Evolutionary conservation across 1,284 basidiomycete species (phyloP).

Genomic region (Pseudozyma sp.): DNA sequence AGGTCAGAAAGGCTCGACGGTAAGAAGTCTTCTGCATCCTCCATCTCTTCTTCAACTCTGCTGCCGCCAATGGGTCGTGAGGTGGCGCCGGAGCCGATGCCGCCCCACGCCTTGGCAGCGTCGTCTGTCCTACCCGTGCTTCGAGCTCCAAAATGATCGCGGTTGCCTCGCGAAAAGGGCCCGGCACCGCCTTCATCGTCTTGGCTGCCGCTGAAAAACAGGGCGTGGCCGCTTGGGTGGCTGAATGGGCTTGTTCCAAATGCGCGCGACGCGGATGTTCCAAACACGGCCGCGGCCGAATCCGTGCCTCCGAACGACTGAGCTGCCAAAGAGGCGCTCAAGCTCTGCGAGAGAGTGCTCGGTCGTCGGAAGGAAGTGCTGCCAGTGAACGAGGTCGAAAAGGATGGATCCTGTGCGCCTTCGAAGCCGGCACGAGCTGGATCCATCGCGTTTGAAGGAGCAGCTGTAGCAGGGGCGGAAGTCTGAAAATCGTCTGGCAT

Average conservation of each 20-base stretch:
- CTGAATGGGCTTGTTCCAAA: slow-evolving; percentile 68
- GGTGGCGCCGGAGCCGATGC: slow-evolving; percentile 13
- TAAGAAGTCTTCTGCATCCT: slow-evolving; percentile 71
- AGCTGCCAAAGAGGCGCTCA: slow-evolving; percentile 33
- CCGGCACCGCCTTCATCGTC: slow-evolving; percentile 52
- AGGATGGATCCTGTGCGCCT: slow-evolving; percentile 13
- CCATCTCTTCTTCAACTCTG: slow-evolving; percentile 45
- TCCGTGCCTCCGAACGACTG: slow-evolving; percentile 34
- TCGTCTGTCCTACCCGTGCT: slow-evolving; percentile 49
- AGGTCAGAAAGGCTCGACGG: slow-evolving; percentile 66
- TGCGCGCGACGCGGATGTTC: slow-evolving; percentile 37
- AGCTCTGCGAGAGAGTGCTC: slow-evolving; percentile 28
- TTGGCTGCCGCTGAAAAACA: slow-evolving; percentile 64
- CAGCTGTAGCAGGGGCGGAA: slow-evolving; percentile 3
- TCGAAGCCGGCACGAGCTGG: slow-evolving; percentile 29
- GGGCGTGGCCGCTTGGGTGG: slow-evolving; percentile 59
- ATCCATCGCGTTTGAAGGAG: slow-evolving; percentile 6
- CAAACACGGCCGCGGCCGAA: slow-evolving; percentile 36
- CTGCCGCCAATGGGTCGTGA: slow-evolving; percentile 10
- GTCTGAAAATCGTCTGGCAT: slow-evolving; percentile 73
- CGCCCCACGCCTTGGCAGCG: slow-evolving; percentile 34
- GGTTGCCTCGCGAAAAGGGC: slow-evolving; percentile 37
- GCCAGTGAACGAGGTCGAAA: slow-evolving; percentile 28
- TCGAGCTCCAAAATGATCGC: slow-evolving; percentile 38
- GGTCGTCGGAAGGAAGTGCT: slow-evolving; percentile 39